Evolutionary conservation across 2,329 filamentous ascomycete genomes (phyloP).

Genomic region (Penicillium thymicola): DNA sequence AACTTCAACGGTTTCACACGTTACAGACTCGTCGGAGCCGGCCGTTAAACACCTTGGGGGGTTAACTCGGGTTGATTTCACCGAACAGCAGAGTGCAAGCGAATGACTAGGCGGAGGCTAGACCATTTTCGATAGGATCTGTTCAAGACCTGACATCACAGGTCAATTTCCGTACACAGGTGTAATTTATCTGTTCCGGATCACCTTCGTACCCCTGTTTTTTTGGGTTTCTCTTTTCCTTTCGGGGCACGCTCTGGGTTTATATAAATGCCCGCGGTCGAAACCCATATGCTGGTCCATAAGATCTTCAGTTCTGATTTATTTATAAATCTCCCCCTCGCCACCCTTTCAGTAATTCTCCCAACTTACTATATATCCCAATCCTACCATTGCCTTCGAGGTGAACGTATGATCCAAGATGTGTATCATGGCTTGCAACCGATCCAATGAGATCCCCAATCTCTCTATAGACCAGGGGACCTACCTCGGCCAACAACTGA

Average conservation of each 20-base stretch:
- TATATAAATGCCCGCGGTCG: constrained; percentile 15
- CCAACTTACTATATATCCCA: constrained; percentile 3
- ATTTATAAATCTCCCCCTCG: constrained; percentile 1
- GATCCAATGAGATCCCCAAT: constrained; percentile 15
- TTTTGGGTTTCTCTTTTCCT: neutral
- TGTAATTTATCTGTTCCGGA: constrained; percentile 14
- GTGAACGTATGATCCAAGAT: constrained; percentile 10
- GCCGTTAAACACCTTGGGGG: constrained; percentile 14
- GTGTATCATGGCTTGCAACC: constrained; percentile 19
- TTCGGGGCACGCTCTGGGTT: constrained; percentile 2
- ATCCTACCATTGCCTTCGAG: neutral
- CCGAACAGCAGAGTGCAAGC: constrained; percentile 7
- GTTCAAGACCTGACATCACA: constrained; percentile 16
- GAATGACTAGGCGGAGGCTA: neutral
- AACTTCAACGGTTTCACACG: constrained; percentile 15
- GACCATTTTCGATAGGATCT: constrained; percentile 1
- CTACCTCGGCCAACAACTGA: constrained; percentile 22
- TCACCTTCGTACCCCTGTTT: constrained; percentile 8
- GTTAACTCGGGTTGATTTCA: constrained; percentile 20
- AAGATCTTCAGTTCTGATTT: constrained; percentile 6
- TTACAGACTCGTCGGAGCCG: constrained; percentile 21
- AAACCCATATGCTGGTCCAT: constrained; percentile 11
- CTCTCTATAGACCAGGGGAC: constrained; percentile 17
- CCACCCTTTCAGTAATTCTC: neutral
- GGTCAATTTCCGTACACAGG: constrained; percentile 11